These are phyloP conservation scores for Gigaspora rosea DNA, from an alignment of 192 early-diverging fungal genomes.

Conservation along the genomic window DNA sequence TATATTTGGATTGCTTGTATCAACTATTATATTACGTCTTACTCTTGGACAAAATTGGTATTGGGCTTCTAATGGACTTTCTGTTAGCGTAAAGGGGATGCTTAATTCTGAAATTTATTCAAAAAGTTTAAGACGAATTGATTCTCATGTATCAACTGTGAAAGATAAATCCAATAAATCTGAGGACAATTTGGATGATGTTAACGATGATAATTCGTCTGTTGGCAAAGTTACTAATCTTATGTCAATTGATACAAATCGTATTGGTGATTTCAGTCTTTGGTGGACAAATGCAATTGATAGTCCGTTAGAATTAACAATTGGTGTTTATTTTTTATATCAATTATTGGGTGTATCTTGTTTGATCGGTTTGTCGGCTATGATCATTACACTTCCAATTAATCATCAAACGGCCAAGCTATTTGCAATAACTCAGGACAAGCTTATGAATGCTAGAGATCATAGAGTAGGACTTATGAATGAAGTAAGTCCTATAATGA, in stretches of 20 bases:
- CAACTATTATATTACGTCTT: constrained; percentile 5
- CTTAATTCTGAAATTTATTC: constrained; percentile 63
- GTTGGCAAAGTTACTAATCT: constrained; percentile 74
- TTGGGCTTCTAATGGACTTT: not conserved
- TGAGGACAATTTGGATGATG: constrained; percentile 36
- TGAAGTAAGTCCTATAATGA: constrained; percentile 47
- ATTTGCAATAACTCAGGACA: constrained; percentile 54
- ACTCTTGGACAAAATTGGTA: constrained; percentile 9
- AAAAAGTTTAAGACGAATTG: constrained; percentile 59
- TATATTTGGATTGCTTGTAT: constrained; percentile 13
- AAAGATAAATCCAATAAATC: not conserved
- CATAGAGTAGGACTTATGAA: constrained; percentile 63
- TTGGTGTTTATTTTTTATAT: constrained; percentile 73
- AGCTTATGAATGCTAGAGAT: constrained; percentile 65
- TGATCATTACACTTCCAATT: constrained; percentile 44
- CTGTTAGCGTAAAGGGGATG: constrained; percentile 44
- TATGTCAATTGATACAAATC: constrained; percentile 71
- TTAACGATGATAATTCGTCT: constrained; percentile 41
- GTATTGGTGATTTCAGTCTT: constrained; percentile 54
- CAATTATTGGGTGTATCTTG: constrained; percentile 67
- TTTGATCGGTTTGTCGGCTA: constrained; percentile 37
- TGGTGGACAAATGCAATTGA: constrained; percentile 59
- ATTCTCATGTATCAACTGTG: constrained; percentile 40
- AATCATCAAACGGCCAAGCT: constrained; percentile 24
- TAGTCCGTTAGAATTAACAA: constrained; percentile 59